These are phyloP conservation scores for Candida railenensis DNA, from an alignment of 805 yeast species.

Conservation along the genomic window DNA sequence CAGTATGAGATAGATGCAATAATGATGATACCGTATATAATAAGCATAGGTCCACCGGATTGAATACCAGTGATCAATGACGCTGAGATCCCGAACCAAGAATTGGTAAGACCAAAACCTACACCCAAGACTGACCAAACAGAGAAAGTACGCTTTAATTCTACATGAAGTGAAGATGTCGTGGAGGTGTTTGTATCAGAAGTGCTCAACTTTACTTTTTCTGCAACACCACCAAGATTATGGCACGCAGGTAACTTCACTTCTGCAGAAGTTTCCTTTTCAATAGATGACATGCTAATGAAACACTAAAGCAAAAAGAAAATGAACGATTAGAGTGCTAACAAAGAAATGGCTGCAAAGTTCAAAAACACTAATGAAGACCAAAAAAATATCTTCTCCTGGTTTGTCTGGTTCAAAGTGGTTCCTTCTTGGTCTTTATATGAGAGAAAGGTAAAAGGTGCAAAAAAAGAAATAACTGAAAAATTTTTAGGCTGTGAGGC, in stretches of 20 bases:
- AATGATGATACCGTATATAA: conserved; percentile 41
- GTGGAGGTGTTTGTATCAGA: neutral
- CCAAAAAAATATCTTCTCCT: neutral
- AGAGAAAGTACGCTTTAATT: conserved; percentile 31
- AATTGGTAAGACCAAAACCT: conserved; percentile 43
- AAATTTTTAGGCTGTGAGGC: neutral
- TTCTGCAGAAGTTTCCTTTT: neutral
- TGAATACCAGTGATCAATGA: conserved; percentile 40
- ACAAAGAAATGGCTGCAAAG: neutral
- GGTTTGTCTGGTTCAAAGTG: neutral
- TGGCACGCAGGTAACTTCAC: neutral
- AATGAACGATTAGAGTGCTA: no score
- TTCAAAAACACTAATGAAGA: neutral
- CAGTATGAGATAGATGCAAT: conserved; percentile 34
- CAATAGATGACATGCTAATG: neutral
- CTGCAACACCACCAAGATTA: neutral
- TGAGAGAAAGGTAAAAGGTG: neutral
- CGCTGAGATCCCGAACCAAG: conserved; percentile 43
- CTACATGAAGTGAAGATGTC: neutral
- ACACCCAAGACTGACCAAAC: conserved; percentile 39
- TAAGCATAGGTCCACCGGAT: conserved; percentile 42
- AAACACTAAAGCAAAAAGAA: neutral
- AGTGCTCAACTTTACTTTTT: neutral
- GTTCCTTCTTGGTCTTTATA: neutral
- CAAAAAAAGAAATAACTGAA: conserved; percentile 1